Base-by-base conservation (phyloP, 345 rosid genomes). In the Trapa incisa region DNA sequence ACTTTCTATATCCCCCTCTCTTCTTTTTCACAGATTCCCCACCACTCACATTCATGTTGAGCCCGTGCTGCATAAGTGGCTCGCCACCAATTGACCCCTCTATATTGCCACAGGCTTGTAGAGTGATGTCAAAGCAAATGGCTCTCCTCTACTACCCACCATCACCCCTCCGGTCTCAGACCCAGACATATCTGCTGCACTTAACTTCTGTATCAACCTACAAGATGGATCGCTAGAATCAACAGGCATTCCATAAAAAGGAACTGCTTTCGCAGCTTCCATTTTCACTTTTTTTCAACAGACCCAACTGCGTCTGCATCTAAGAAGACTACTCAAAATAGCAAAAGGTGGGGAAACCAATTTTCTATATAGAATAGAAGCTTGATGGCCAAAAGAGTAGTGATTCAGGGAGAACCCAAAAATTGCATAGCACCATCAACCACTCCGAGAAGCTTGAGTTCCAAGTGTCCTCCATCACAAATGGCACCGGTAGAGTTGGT, bases 1-100 rank as follows among this genome's bases (percentile, higher is more conserved):
- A 87, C 78, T 87, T 87, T 67, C 92, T 81, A 5, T 89, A 89
- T 74, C 92, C 80, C 6, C 92, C 92, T 69, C 92, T 83, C 80
- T 84, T 87, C 70, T 67, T 83, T 80, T 77, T 87, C 74, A 73
- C 4, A 0, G 76, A 67, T 62, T 84, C 86, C 60, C 74, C 80
- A 2, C 68, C 45, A 16, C 47, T 71, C 72, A 71, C 63, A 66
- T 72, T 80, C 74, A 76, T 76, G 64, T 68, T 75, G 45, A 78
- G 67, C 48, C 79, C 82, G 52, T 69, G 77, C 14, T 74, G 15
- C 41, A 53, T 47, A 37, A 64, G 45, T 3, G 67, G 36, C 1
- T 67, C 72, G 29, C 60, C 69, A 15, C 76, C 66, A 7, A 61
- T 47, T 4, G 74, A 47, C 0, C 66, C 75, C 3, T 69, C 80